A percentile compares a stretch with the other conserved stretches of the same genome.
phyloP scores from a whole-genome alignment of 1,139 yeast species.

The Hemisphaericaspora subhashii region DNA sequence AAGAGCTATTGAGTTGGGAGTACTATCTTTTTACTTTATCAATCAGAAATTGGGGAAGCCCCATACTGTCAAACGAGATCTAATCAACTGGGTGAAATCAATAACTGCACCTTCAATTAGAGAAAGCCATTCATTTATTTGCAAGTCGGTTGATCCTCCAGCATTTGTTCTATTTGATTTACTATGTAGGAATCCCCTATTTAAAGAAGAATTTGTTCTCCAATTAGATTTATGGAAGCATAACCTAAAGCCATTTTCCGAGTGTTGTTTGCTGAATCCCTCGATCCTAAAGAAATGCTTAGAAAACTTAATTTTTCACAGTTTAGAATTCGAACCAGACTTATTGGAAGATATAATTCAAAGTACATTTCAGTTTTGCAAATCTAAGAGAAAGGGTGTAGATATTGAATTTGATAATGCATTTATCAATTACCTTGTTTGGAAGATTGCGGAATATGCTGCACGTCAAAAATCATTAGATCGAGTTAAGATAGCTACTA shows the following conservation, averaged over 20 bases:
- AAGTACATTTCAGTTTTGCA: slow-evolving; percentile 17
- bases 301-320: slow-evolving; percentile 28
- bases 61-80: slow-evolving; percentile 14
- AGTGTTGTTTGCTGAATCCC: slow-evolving; percentile 18
- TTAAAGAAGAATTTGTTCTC: slow-evolving; percentile 30
- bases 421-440: slow-evolving; percentile 24
- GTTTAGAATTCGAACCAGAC: slow-evolving; percentile 24
- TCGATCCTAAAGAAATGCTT: slow-evolving; percentile 23
- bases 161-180: slow-evolving; percentile 37
- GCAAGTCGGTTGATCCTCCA: slow-evolving; percentile 32
- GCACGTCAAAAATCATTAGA: slow-evolving; percentile 8
- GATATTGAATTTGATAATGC: slow-evolving; percentile 15
- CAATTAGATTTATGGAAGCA: slow-evolving; percentile 40
- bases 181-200: slow-evolving; percentile 35
- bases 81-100: slow-evolving; percentile 30
- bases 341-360: slow-evolving; percentile 20
- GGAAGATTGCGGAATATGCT: slow-evolving; percentile 22
- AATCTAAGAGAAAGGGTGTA: slow-evolving; percentile 15
- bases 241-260: slow-evolving; percentile 19
- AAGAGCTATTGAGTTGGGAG: slow-evolving; percentile 8
- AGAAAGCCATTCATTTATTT: slow-evolving; percentile 29
- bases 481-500: slow-evolving; percentile 7
- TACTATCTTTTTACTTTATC: slow-evolving; percentile 11
- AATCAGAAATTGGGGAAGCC: slow-evolving; percentile 3
- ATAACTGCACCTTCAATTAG: slow-evolving; percentile 26